phyloP scores from a whole-genome alignment of 202 grass and related monocot species.

The Panicum virgatum region DNA sequence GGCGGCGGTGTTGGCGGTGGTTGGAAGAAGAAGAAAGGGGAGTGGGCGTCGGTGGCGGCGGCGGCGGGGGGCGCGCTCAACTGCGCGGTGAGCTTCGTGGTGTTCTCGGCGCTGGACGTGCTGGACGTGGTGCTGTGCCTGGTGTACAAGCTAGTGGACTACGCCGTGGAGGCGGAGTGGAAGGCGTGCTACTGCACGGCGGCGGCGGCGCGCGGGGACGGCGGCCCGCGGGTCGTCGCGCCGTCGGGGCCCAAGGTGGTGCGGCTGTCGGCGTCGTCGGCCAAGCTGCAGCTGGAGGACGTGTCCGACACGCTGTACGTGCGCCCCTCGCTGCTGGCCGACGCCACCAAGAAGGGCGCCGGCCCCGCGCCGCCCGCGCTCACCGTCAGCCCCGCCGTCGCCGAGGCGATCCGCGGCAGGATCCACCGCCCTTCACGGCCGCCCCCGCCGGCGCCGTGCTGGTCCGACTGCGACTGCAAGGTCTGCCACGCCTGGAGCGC shows the following conservation, averaged over 20 bases:
- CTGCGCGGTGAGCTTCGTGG: constrained; percentile 64
- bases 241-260: constrained; percentile 55
- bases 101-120: constrained; percentile 75
- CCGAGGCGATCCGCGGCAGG: constrained; percentile 84
- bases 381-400: constrained; percentile 59
- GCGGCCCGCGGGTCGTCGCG: constrained; percentile 22
- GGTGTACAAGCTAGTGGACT: constrained; percentile 85
- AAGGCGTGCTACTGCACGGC: constrained; percentile 80
- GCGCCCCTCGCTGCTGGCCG: constrained; percentile 58
- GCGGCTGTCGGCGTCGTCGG: constrained; percentile 33
- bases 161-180: constrained; percentile 78
- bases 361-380: constrained; percentile 42
- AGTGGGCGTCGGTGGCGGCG: neutral
- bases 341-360: constrained; percentile 45
- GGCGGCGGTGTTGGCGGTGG: neutral
- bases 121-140: constrained; percentile 78
- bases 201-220: neutral
- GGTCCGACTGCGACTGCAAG: constrained; percentile 99
- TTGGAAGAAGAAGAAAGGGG: neutral
- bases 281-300: constrained; percentile 74
- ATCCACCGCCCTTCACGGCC: constrained; percentile 46
- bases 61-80: constrained; percentile 52
- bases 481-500: constrained; percentile 85
- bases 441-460: constrained; percentile 46
- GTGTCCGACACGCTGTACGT: constrained; percentile 84